A percentile compares a stretch with the other conserved stretches of the same genome.
Evolutionary conservation across 2,329 filamentous ascomycete species (phyloP).

Genomic region (Ophiostoma montium): DNA sequence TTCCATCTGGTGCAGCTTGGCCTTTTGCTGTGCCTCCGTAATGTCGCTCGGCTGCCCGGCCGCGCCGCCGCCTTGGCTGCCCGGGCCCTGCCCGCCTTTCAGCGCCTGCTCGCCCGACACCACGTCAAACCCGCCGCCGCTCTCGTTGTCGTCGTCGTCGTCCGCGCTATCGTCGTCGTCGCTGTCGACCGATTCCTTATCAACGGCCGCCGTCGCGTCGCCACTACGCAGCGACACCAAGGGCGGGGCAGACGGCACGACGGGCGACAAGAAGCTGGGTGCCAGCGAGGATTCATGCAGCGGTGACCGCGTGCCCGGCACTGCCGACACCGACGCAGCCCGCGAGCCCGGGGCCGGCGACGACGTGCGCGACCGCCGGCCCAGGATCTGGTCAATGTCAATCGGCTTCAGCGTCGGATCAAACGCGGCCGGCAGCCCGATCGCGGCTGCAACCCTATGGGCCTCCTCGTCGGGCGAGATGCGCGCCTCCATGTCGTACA

Average conservation of each 20-base stretch:
- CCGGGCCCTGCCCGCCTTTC: conserved; percentile 11
- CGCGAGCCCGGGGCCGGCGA: conserved; percentile 6
- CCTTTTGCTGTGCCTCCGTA: conserved; percentile 23
- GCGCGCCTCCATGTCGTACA: conserved; percentile 39
- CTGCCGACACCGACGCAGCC: not conserved
- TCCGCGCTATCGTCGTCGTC: conserved; percentile 30
- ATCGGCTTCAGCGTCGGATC: conserved; percentile 50
- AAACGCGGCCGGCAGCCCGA: conserved; percentile 47
- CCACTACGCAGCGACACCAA: not conserved
- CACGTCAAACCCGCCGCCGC: conserved; percentile 30
- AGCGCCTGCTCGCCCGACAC: conserved; percentile 25
- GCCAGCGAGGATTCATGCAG: not conserved
- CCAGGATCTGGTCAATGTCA: conserved; percentile 17
- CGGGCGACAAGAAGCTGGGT: not conserved
- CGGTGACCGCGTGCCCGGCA: not conserved
- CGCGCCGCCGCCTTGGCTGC: not conserved
- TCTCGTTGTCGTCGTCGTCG: conserved; percentile 26
- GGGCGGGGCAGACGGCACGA: no score
- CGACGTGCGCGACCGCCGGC: conserved; percentile 9
- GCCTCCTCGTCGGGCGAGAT: conserved; percentile 48
- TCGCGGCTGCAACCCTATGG: conserved; percentile 47
- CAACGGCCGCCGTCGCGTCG: conserved; percentile 4
- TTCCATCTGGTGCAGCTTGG: conserved; percentile 42
- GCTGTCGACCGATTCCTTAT: conserved; percentile 16
- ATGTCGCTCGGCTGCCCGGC: not conserved